Percentiles rank a stretch among this genome's conserved stretches.
phyloP scores from a whole-genome alignment of 2,329 filamentous ascomycete genomes.

The Didymella lethalis region DNA sequence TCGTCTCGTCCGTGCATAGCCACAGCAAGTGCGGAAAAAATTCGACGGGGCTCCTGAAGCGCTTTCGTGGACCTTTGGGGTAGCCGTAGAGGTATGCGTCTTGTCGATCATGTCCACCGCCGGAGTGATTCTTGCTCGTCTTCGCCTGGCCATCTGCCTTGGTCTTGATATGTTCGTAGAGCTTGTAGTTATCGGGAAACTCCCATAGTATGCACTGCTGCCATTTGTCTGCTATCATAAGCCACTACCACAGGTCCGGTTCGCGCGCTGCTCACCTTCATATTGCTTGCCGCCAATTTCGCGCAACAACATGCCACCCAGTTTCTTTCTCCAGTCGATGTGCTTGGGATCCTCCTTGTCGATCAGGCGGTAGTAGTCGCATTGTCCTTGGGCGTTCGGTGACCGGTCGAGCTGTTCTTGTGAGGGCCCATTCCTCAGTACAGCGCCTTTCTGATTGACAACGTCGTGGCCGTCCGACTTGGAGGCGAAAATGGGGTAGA shows the following conservation, averaged over 20 bases:
- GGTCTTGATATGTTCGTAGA: conserved; percentile 67
- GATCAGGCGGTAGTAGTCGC: conserved; percentile 63
- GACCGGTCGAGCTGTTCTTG: conserved; percentile 60
- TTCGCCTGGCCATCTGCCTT: conserved; percentile 58
- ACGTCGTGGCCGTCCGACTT: conserved; percentile 60
- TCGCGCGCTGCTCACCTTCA: conserved; percentile 30
- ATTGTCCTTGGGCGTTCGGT: conserved; percentile 61
- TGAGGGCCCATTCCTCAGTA: conserved; percentile 61
- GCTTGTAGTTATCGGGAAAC: conserved; percentile 64
- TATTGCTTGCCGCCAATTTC: conserved; percentile 54
- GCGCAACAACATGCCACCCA: conserved; percentile 65
- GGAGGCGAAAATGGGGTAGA: conserved; percentile 57
- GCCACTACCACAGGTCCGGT: neutral
- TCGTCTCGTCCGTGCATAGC: conserved; percentile 62
- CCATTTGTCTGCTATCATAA: conserved; percentile 42
- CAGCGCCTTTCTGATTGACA: conserved; percentile 58
- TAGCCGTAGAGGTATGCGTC: conserved; percentile 69
- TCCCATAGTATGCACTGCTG: conserved; percentile 60
- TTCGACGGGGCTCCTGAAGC: conserved; percentile 65
- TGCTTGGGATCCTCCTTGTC: conserved; percentile 61
- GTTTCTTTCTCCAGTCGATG: conserved; percentile 65
- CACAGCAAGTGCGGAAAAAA: conserved; percentile 68
- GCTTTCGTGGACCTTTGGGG: conserved; percentile 63
- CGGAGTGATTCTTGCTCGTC: conserved; percentile 58
- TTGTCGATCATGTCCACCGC: conserved; percentile 62